These are phyloP conservation scores for Pyronema omphalodes DNA, from an alignment of 495 filamentous ascomycete genomes.

Conservation along the genomic window DNA sequence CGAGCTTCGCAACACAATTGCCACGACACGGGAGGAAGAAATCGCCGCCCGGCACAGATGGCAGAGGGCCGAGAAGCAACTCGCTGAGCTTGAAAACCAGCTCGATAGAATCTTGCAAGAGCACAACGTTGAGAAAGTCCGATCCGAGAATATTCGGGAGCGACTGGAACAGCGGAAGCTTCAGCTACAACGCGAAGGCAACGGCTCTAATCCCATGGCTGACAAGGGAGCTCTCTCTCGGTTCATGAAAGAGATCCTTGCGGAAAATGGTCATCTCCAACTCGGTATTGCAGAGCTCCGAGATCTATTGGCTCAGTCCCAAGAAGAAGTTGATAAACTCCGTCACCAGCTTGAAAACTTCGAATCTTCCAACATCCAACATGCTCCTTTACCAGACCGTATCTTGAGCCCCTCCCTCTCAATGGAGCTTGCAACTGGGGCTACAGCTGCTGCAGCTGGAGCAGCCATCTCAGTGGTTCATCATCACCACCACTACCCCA, in stretches of 20 bases:
- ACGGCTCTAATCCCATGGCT: constrained; percentile 5
- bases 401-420: constrained; percentile 11
- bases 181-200: neutral
- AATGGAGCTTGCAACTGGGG: constrained; percentile 22
- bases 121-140: constrained; percentile 59
- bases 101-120: constrained; percentile 79
- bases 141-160: constrained; percentile 60
- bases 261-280: constrained; percentile 88
- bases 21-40: constrained; percentile 47
- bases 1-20: constrained; percentile 45
- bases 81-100: constrained; percentile 61
- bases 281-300: constrained; percentile 74
- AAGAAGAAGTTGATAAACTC: constrained; percentile 75
- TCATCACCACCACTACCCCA: constrained; percentile 76
- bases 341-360: constrained; percentile 56
- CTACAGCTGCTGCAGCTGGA: neutral
- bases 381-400: constrained; percentile 7
- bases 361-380: neutral
- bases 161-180: constrained; percentile 56
- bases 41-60: constrained; percentile 60
- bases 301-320: constrained; percentile 81
- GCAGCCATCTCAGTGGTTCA: constrained; percentile 41
- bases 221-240: constrained; percentile 50
- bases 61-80: constrained; percentile 58
- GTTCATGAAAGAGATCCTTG: constrained; percentile 86